phyloP scores from a whole-genome alignment of 371 early-diverging fungal species.

The Capniomyces stellatus region DNA sequence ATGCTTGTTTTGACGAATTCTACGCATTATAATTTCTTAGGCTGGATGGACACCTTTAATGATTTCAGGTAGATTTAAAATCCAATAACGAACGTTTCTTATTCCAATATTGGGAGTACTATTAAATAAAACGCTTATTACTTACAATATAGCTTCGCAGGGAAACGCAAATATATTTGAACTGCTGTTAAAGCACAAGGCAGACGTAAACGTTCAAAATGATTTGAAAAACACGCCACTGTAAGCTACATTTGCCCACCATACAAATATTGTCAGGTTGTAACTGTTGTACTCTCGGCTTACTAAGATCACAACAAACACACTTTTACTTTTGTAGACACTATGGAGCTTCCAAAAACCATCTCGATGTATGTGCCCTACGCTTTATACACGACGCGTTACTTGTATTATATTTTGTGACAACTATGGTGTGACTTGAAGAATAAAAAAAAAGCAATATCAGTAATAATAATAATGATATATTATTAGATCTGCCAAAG shows the following conservation, averaged over 20 bases:
- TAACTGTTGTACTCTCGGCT: too few species aligned
- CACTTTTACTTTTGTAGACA: neutral
- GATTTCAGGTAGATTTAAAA: neutral
- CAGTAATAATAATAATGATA: neutral
- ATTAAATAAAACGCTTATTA: neutral
- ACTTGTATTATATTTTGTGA: too few species aligned
- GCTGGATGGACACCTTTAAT: conserved; percentile 4
- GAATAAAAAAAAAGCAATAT: too few species aligned
- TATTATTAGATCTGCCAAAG: neutral
- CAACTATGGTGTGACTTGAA: too few species aligned
- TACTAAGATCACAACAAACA: too few species aligned
- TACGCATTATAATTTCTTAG: too few species aligned
- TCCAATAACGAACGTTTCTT: too few species aligned
- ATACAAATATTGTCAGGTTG: neutral
- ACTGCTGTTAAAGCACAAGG: neutral
- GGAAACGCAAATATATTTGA: neutral
- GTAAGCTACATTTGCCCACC: neutral
- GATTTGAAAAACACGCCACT: neutral
- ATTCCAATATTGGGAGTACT: neutral
- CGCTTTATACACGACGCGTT: neutral
- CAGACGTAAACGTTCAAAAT: neutral
- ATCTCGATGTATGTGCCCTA: neutral
- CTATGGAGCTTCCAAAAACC: conserved; percentile 1
- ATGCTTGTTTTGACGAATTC: too few species aligned
- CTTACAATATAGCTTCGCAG: neutral